Conservation (phyloP, 768 basidiomycete genomes). For the Paxillus involutus region DNA sequence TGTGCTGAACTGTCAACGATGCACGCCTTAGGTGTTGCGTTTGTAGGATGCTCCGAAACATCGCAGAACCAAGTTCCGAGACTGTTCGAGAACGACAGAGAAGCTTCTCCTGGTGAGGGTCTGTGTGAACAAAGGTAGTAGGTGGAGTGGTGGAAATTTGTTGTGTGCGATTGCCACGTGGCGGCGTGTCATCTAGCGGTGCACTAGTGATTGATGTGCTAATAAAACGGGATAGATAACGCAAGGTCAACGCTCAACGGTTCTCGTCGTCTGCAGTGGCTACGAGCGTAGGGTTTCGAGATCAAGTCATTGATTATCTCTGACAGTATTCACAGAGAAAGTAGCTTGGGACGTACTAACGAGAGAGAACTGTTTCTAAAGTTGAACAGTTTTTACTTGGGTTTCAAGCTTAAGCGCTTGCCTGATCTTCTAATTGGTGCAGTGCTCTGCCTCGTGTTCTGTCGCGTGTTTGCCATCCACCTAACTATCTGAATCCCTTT, state of each 20-base stretch:
- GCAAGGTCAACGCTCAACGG: too few species aligned
- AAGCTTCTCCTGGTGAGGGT: neutral
- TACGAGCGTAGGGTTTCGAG: conserved; percentile 4
- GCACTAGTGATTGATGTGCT: neutral
- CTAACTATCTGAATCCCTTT: conserved; percentile 26
- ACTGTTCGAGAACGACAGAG: conserved; percentile 2
- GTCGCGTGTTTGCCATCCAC: conserved; percentile 39
- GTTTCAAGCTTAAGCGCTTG: neutral
- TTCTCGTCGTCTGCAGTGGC: neutral
- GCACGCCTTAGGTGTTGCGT: conserved; percentile 12
- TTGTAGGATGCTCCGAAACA: conserved; percentile 27
- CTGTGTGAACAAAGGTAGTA: neutral
- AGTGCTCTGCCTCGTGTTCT: conserved; percentile 56
- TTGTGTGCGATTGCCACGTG: neutral
- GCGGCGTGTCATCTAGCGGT: neutral
- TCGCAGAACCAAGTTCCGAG: conserved; percentile 8
- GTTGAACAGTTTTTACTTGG: neutral
- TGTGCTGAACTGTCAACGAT: conserved; percentile 11
- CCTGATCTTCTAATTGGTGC: conserved; percentile 10
- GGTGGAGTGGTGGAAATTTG: conserved; percentile 1
- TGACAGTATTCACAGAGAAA: neutral
- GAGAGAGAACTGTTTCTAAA: neutral
- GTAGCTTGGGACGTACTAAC: neutral
- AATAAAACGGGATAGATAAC: neutral
- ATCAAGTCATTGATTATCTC: conserved; percentile 9